Conservation (phyloP, 2,329 filamentous ascomycete species). For the Paramyrothecium roridum region DNA sequence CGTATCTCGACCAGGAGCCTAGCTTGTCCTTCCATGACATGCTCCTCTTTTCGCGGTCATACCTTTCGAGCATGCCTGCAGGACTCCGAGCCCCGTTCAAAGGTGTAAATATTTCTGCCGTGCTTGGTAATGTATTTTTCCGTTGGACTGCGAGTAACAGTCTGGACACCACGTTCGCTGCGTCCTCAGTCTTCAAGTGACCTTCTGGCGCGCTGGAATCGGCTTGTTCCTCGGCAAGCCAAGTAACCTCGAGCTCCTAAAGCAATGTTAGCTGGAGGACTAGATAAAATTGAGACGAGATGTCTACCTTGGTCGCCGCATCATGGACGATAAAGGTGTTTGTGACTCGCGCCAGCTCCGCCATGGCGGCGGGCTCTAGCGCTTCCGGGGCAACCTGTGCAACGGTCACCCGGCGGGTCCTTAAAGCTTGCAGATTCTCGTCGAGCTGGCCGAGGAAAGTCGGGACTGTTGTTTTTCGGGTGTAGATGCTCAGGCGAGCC, state of each 20-base stretch:
- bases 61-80: constrained; percentile 11
- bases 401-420: constrained; percentile 21
- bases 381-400: constrained; percentile 10
- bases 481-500: constrained; percentile 22
- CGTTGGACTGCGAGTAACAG: constrained; percentile 32
- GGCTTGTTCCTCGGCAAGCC: constrained; percentile 29
- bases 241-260: constrained; percentile 34
- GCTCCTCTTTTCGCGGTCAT: constrained; percentile 25
- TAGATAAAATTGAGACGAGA: background rate
- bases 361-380: constrained; percentile 16
- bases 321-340: constrained; percentile 22
- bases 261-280: constrained; percentile 7
- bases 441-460: constrained; percentile 33
- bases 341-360: constrained; percentile 28
- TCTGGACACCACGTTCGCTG: constrained; percentile 41
- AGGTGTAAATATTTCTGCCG: constrained; percentile 16
- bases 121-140: constrained; percentile 2
- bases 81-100: constrained; percentile 1
- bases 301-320: constrained; percentile 12
- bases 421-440: constrained; percentile 20
- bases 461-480: constrained; percentile 22
- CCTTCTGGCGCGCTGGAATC: background rate
- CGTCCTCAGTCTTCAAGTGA: constrained; percentile 29
- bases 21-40: constrained; percentile 32
- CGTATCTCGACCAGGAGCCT: constrained; percentile 24